Percentiles rank a stretch among this genome's conserved stretches.
phyloP scores from a whole-genome alignment of 1,284 basidiomycete genomes.

The Trichosporon sp. region DNA sequence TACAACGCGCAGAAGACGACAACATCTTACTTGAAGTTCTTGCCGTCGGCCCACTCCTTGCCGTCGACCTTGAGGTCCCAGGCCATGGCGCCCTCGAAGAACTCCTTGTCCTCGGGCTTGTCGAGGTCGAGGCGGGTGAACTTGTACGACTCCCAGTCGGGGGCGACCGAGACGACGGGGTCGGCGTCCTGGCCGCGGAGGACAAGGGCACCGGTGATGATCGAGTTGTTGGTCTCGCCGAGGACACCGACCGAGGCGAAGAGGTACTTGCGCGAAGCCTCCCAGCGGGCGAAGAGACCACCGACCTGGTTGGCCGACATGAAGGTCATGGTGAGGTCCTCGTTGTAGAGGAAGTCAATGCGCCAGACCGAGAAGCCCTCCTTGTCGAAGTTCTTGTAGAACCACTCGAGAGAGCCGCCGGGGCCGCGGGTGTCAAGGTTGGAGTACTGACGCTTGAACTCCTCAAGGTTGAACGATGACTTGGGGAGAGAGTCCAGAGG shows the following conservation, averaged over 20 bases:
- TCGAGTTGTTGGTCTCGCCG: conserved; percentile 67
- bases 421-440: conserved; percentile 91
- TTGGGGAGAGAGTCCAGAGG: conserved; percentile 88
- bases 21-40: conserved; percentile 48
- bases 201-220: conserved; percentile 77
- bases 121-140: conserved; percentile 65
- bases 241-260: conserved; percentile 91
- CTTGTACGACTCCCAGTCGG: conserved; percentile 81
- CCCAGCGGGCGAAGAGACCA: conserved; percentile 93
- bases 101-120: conserved; percentile 64
- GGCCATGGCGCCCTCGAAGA: conserved; percentile 82
- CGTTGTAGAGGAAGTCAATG: conserved; percentile 90
- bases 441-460: conserved; percentile 97
- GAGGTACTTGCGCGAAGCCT: conserved; percentile 89
- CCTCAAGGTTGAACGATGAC: conserved; percentile 88
- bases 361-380: conserved; percentile 84
- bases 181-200: conserved; percentile 63
- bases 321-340: conserved; percentile 85
- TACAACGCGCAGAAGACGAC: neutral
- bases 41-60: conserved; percentile 65
- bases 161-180: conserved; percentile 73
- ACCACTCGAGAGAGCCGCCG: conserved; percentile 65
- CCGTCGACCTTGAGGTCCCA: conserved; percentile 84
- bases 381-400: conserved; percentile 86
- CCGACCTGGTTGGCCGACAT: conserved; percentile 78